Evolutionary conservation across 2,329 filamentous ascomycete species (phyloP), one percentile per base, ranked within the genome.

Genomic region (Aspergillus terreus): DNA sequence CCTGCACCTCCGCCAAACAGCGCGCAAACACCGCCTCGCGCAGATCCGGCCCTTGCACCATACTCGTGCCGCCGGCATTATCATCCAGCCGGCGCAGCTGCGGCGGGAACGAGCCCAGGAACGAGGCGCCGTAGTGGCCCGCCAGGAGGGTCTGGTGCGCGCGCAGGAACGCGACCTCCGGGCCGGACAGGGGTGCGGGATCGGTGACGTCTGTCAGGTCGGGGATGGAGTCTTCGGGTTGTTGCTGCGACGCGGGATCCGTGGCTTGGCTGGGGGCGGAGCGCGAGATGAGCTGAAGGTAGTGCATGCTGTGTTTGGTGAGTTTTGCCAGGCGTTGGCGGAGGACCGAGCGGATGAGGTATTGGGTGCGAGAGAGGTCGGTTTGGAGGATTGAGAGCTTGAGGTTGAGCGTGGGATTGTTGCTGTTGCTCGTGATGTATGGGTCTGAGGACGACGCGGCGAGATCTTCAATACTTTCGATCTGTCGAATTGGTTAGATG

Each of bases 311-410:
- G 60, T 71, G 64, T 52, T 70, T 70, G 27, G 73, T 72, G 51
- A 77, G 64, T 81, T 99, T 97, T 49, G 88, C 84, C 51, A 97
- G 85, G n/a, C 94, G 81, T 9, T 88, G 85, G 48, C 95, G 82
- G 50, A 99, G 73, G 58, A 92, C 87, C 58, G 88, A 87, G 54
- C 94, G 82, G 15, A 97, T 82, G 19, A 99, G 79, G 66, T 91
- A 99, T 74, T 96, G 96, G 73, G 89, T 95, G 43, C 94, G 81
- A 70, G 96, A 92, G 49, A 99, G 82, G 74, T 99, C 94, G 6
- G 95, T 97, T 76, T 99, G 94, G 49, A 96, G 85, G 56, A 99
- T 87, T 45, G 96, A 96, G 65, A 97, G 85, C 55, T 85, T 84
- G 70, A 99, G 96, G 69, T 96, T 97, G 58, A 89, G 86, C 71